phyloP scores from a whole-genome alignment of 805 yeast species.

The Saturnispora besseyi region DNA sequence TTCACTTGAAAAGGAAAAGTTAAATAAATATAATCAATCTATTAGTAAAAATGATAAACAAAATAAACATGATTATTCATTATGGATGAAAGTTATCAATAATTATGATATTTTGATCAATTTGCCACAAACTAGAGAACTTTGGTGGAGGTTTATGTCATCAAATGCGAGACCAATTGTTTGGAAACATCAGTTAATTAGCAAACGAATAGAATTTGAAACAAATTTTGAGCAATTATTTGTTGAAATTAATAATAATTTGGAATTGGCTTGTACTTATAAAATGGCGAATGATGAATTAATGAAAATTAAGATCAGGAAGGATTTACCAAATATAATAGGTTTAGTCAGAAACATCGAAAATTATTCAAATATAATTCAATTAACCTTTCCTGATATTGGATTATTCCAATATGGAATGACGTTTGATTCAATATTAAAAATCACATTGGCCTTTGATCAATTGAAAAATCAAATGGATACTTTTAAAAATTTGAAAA shows the following conservation, averaged over 20 bases:
- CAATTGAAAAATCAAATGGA: constrained; percentile 11
- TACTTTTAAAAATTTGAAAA: constrained; percentile 10
- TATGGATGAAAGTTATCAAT: constrained; percentile 37
- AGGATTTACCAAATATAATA: constrained; percentile 9
- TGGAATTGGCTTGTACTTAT: constrained; percentile 25
- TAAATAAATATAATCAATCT: constrained; percentile 24
- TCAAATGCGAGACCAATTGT: constrained; percentile 33
- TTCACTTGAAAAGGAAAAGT: constrained; percentile 29
- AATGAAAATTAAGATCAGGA: constrained; percentile 12
- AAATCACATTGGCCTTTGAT: constrained; percentile 18
- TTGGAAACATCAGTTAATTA: constrained; percentile 43
- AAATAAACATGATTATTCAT: constrained; percentile 29
- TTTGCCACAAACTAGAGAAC: constrained; percentile 36
- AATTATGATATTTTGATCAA: constrained; percentile 29
- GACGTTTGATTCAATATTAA: constrained; percentile 23
- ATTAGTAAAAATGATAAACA: constrained; percentile 29
- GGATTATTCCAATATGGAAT: constrained; percentile 24
- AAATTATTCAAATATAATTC: constrained; percentile 18
- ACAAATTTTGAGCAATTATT: constrained; percentile 13
- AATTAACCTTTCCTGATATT: constrained; percentile 23
- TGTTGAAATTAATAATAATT: constrained; percentile 15
- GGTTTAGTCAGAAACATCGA: constrained; percentile 18
- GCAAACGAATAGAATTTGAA: constrained; percentile 22
- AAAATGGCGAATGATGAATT: constrained; percentile 17
- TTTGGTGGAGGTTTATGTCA: constrained; percentile 58